These are phyloP conservation scores for Ceratocystis ficicola DNA, from an alignment of 2,329 filamentous ascomycete genomes.

Conservation along the genomic window DNA sequence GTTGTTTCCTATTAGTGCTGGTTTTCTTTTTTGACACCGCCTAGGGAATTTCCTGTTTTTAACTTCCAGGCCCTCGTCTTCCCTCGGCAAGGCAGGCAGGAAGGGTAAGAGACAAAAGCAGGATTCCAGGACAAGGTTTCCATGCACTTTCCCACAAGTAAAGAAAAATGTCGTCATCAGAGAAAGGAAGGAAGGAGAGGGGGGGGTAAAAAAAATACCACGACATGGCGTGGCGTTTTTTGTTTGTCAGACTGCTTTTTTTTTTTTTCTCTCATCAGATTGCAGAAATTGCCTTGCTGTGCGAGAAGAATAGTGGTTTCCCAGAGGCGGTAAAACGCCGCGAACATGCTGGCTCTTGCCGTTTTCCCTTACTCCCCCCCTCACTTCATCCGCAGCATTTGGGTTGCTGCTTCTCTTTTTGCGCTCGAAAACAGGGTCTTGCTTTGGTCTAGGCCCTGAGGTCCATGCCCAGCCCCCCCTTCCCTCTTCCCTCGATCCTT, in stretches of 20 bases:
- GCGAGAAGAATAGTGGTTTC: neutral
- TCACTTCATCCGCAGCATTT: neutral
- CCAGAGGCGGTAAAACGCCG: neutral
- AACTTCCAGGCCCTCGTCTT: neutral
- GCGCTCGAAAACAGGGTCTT: neutral
- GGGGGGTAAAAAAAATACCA: neutral
- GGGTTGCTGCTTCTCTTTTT: neutral
- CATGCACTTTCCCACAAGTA: neutral
- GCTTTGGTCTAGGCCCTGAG: constrained; percentile 2
- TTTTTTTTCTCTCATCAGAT: neutral
- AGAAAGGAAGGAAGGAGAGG: constrained; percentile 2
- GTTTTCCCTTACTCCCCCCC: neutral
- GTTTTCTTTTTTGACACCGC: neutral
- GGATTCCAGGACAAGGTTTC: constrained; percentile 5
- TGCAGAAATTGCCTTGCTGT: neutral
- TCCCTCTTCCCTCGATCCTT: constrained; percentile 7
- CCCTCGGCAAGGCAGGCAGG: constrained; percentile 2
- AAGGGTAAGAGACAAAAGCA: neutral
- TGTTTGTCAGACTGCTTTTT: neutral
- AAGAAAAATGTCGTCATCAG: constrained; percentile 7
- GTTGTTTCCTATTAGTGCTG: neutral
- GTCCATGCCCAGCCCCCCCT: neutral
- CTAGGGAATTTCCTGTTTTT: neutral
- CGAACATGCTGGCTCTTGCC: neutral
- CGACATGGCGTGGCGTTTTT: neutral